Evolutionary conservation across 768 basidiomycete species (phyloP), one percentile per base, ranked within the genome.

Genomic region (Boletus insuetus): DNA sequence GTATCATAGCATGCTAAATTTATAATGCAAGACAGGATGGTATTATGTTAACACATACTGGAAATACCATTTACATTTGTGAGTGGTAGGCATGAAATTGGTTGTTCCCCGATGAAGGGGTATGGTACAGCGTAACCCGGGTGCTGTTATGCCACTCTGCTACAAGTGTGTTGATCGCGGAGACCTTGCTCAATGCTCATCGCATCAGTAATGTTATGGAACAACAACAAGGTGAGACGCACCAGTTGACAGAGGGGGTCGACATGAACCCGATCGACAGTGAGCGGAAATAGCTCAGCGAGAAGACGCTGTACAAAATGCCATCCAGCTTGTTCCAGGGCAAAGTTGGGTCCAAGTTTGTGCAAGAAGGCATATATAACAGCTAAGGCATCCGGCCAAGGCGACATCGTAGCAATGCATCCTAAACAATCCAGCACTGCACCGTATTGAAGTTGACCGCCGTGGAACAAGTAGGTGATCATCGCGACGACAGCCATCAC

Each of bases 1-100:
- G 67, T 69, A 72, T 60, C 46, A 60, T 69, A 69, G 37, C 54
- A 58, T 49, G 48, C 41, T 56, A 45, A 60, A 54, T 47, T 34
- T 44, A 49, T 55, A 50, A 53, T 50, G 46, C 55, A 58, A 56
- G 32, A 40, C 53, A 45, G 24, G 43, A 58, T 19, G 46, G 14
- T 31, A 53, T 58, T 16, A 29, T 22, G 5, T 55, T 51, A 9
- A 52, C 41, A 51, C 41, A 32, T 43, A 61, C 44, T 53, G 11
- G 45, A 34, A 37, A 34, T 24, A 34, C 3, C 4, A 35, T 49
- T 55, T 41, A 54, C n/a, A 17, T 48, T 11, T 41, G 38, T 38
- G 48, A 45, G n/a, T 51, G 54, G 38, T 48, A 24, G 34, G n/a
- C 29, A 34, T 34, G 37, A 31, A 19, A 35, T 40, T 42, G 31